phyloP scores from a whole-genome alignment of 257 asterid genomes.

The Lavandula angustifolia region DNA sequence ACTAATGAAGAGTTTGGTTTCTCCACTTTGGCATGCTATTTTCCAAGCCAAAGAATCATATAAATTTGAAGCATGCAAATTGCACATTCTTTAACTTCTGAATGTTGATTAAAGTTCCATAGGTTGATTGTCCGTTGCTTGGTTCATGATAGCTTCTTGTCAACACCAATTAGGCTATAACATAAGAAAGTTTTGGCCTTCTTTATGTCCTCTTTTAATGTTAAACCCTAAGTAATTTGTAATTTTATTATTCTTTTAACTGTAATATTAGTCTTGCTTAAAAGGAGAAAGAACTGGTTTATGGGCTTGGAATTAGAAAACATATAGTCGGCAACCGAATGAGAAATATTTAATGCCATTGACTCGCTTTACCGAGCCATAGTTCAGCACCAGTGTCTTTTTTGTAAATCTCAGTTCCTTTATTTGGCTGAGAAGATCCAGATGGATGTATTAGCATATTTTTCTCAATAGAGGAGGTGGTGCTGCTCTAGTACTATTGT shows the following conservation, averaged over 20 bases:
- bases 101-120: constrained; percentile 8
- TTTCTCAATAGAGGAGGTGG: not conserved
- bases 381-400: not conserved
- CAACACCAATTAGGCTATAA: not conserved
- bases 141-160: not conserved
- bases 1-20: not conserved
- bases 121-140: not conserved
- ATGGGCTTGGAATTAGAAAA: not conserved
- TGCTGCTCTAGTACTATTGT: too few relatives aligned
- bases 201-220: not conserved
- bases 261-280: too few relatives aligned
- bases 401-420: not conserved
- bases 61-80: constrained; percentile 3
- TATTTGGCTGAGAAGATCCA: not conserved
- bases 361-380: not conserved
- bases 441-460: not conserved
- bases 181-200: not conserved
- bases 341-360: not conserved
- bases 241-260: too few relatives aligned
- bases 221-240: not conserved
- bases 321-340: not conserved
- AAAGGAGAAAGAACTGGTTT: not conserved
- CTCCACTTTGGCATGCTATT: constrained; percentile 15
- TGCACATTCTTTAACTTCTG: not conserved
- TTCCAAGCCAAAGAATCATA: constrained; percentile 8